Percentiles rank a stretch among this genome's conserved stretches.
Conservation (phyloP, 2,329 filamentous ascomycete genomes). For the Phaeosphaeriaceae sp. region DNA sequence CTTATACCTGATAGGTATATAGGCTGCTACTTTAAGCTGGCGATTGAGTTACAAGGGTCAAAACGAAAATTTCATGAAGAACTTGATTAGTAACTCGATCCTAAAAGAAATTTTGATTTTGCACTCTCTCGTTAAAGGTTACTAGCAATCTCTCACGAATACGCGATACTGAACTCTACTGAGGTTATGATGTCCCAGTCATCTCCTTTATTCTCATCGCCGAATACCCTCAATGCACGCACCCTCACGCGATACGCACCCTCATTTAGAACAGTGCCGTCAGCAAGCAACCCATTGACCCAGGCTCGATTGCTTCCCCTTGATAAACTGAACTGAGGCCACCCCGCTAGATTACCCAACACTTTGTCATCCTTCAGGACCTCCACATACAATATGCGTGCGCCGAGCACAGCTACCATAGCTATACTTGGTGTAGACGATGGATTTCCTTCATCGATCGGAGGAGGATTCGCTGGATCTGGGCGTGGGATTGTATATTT, state of each 20-base stretch:
- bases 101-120: too few relatives aligned
- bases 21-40: too few relatives aligned
- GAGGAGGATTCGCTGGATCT: conserved; percentile 11
- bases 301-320: conserved; percentile 2
- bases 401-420: conserved; percentile 7
- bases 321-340: conserved; percentile 10
- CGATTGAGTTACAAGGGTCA: too few relatives aligned
- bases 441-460: conserved; percentile 6
- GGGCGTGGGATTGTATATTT: conserved; percentile 17
- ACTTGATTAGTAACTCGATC: too few relatives aligned
- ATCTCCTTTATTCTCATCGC: not conserved
- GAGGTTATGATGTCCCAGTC: not conserved
- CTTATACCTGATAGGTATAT: too few relatives aligned
- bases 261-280: conserved; percentile 17
- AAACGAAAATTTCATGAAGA: too few relatives aligned
- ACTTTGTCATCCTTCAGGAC: conserved; percentile 7
- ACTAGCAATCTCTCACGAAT: too few relatives aligned
- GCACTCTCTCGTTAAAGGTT: too few relatives aligned
- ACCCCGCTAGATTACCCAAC: conserved; percentile 12
- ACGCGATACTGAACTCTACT: too few relatives aligned
- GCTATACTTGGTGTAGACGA: conserved; percentile 6
- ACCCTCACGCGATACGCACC: conserved; percentile 20
- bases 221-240: conserved; percentile 18
- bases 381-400: conserved; percentile 11
- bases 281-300: conserved; percentile 23